A percentile compares a stretch with the other conserved stretches of the same genome.
Evolutionary conservation across 805 yeast species (phyloP).

Genomic region (Cyberlindnera mycetangii): DNA sequence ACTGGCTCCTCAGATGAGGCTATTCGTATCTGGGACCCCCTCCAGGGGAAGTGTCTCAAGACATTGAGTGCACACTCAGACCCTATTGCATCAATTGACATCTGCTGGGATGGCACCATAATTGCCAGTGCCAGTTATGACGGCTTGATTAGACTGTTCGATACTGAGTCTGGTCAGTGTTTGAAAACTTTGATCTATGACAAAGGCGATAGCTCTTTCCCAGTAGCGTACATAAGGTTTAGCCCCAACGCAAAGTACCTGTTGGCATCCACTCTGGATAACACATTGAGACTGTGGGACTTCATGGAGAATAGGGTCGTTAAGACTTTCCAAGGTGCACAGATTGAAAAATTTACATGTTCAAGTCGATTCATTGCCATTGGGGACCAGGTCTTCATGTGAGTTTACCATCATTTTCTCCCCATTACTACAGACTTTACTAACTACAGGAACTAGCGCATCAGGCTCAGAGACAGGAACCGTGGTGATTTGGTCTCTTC

Average conservation of each 20-base stretch:
- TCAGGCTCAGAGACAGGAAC: constrained; percentile 62
- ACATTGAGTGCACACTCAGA: constrained; percentile 92
- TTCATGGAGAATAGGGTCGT: constrained; percentile 77
- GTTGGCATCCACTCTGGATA: constrained; percentile 78
- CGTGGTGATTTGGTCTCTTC: constrained; percentile 65
- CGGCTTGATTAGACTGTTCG: constrained; percentile 87
- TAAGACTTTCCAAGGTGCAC: constrained; percentile 54
- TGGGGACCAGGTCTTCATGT: constrained; percentile 37
- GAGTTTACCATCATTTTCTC: constrained; percentile 1
- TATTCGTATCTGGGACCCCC: constrained; percentile 84
- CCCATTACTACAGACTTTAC: not conserved
- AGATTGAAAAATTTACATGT: constrained; percentile 47
- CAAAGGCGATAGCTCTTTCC: constrained; percentile 70
- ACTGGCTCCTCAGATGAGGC: constrained; percentile 91
- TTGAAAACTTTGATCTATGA: constrained; percentile 84
- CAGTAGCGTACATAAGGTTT: constrained; percentile 69
- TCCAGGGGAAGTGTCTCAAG: constrained; percentile 63
- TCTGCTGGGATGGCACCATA: constrained; percentile 77
- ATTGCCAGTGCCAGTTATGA: constrained; percentile 87
- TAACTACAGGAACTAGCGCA: constrained; percentile 24
- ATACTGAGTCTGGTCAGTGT: constrained; percentile 86
- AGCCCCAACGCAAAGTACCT: constrained; percentile 81
- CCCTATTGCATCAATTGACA: constrained; percentile 73
- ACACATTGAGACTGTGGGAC: constrained; percentile 79
- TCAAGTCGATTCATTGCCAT: constrained; percentile 48